Percentiles rank a stretch among this genome's conserved stretches.
Evolutionary conservation across 768 basidiomycete genomes (phyloP).

Genomic region (Psilocybe tampanensis): DNA sequence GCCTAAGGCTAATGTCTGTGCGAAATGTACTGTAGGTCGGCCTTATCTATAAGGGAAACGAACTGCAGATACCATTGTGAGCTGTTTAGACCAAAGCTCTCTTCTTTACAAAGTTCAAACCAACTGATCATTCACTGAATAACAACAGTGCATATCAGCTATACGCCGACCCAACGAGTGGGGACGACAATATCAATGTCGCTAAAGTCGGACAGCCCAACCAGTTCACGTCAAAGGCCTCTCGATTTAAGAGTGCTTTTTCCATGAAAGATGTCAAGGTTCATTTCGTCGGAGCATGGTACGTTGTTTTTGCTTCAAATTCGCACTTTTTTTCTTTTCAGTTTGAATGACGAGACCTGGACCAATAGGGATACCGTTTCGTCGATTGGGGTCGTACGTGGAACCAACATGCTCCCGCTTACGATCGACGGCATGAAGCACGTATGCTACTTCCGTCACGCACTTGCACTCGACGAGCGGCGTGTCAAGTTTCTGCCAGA

Average conservation of each 20-base stretch:
- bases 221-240: not conserved
- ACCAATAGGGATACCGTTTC: slow-evolving; percentile 40
- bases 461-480: slow-evolving; percentile 35
- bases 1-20: not conserved
- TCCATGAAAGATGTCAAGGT: slow-evolving; percentile 32
- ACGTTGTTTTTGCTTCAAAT: not conserved
- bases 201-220: too few relatives aligned
- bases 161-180: slow-evolving; percentile 1
- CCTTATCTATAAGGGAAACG: slow-evolving; percentile 39
- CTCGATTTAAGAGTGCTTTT: slow-evolving; percentile 19
- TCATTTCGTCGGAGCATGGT: slow-evolving; percentile 16
- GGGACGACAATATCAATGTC: not conserved
- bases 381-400: slow-evolving; percentile 28
- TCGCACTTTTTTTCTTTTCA: not conserved
- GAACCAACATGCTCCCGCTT: slow-evolving; percentile 15
- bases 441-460: slow-evolving; percentile 35
- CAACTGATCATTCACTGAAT: not conserved
- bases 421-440: slow-evolving; percentile 26
- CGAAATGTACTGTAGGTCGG: slow-evolving; percentile 46
- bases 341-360: not conserved
- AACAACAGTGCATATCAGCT: slow-evolving; percentile 18
- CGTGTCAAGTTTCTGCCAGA: slow-evolving; percentile 36
- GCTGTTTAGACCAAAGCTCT: not conserved
- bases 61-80: slow-evolving; percentile 31
- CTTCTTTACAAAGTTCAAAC: not conserved